Evolutionary conservation across 176 grass and related monocot species (phyloP), one percentile per base, ranked within the genome.

Genomic region (Oryza longistaminata): DNA sequence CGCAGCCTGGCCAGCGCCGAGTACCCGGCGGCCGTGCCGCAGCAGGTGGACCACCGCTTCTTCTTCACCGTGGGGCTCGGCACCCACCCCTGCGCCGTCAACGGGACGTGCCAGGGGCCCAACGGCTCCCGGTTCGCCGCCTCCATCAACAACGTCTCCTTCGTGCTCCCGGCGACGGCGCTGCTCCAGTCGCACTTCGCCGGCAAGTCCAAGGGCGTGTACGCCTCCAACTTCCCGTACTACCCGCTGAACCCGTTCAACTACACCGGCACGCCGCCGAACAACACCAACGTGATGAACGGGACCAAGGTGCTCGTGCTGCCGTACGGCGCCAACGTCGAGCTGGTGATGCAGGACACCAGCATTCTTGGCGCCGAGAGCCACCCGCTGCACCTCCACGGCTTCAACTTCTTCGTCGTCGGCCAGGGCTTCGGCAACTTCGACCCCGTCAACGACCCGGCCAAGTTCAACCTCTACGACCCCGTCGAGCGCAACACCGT

Each of bases 321-420:
- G 19, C 55, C 55, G 19, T 60, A 22, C 55, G 55, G 55, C 55
- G 3, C 55, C 55, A n/a, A 9, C 55, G 55, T 60, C 55, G 55
- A 60, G 55, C 19, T 97, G 14, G 91, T 97, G 84, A 42, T 97
- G 89, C 94, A 97, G 88, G 94, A 81, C 84, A 97, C 94, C 11
- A 92, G 87, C 76, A 92, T 97, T 68, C 73, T 86, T 22, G 91
- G 91, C 11, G 87, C 85, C 5, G 94, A 97, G 88, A 97, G 94
- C 87, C 94, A 97, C 82, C 94, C 94, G 9, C 85, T 97, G 52
- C 94, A 97, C 86, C 85, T 97, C 3, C 91, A 97, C 77, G 94
- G 94, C 11, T 93, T 77, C 85, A 90, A 60, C 19, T 60, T 55
- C 50, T 55, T 6, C 50, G 50, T 60, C 55, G 55, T 60, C 55